Evolutionary conservation across 2,329 filamentous ascomycete genomes (phyloP).

Genomic region (Cercospora citrullina): DNA sequence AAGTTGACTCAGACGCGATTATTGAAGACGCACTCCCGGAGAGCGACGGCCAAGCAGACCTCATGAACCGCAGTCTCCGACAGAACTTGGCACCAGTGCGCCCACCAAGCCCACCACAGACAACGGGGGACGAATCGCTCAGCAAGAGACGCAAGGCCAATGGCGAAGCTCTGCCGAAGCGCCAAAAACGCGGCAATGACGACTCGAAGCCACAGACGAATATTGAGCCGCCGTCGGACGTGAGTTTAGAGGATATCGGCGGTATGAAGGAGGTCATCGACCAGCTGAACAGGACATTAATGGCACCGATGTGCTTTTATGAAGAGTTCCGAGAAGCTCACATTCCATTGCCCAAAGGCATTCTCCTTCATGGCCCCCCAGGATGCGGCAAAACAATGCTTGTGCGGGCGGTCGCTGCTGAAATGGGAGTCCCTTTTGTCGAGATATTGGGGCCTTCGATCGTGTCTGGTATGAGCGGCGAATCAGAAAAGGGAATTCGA

Average conservation of each 20-base stretch:
- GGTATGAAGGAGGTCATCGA: constrained; percentile 72
- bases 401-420: constrained; percentile 74
- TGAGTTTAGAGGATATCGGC: constrained; percentile 71
- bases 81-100: constrained; percentile 28
- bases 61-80: constrained; percentile 61
- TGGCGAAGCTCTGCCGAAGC: constrained; percentile 67
- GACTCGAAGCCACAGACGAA: constrained; percentile 45
- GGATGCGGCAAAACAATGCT: constrained; percentile 87
- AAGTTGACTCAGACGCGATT: constrained; percentile 54
- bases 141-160: constrained; percentile 59
- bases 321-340: constrained; percentile 65
- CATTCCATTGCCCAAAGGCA: constrained; percentile 69
- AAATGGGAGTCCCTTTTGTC: constrained; percentile 74
- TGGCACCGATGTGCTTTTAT: constrained; percentile 69
- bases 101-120: constrained; percentile 16
- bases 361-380: constrained; percentile 78
- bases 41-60: constrained; percentile 42
- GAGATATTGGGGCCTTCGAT: constrained; percentile 79
- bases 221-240: constrained; percentile 61
- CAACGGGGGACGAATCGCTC: constrained; percentile 35
- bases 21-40: constrained; percentile 46
- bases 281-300: constrained; percentile 68
- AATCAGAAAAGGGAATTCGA: constrained; percentile 82
- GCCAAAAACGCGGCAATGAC: constrained; percentile 50
- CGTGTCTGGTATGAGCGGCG: constrained; percentile 83